Evolutionary conservation across 805 yeast genomes (phyloP).

Genomic region (Scheffersomyces amazonensis): DNA sequence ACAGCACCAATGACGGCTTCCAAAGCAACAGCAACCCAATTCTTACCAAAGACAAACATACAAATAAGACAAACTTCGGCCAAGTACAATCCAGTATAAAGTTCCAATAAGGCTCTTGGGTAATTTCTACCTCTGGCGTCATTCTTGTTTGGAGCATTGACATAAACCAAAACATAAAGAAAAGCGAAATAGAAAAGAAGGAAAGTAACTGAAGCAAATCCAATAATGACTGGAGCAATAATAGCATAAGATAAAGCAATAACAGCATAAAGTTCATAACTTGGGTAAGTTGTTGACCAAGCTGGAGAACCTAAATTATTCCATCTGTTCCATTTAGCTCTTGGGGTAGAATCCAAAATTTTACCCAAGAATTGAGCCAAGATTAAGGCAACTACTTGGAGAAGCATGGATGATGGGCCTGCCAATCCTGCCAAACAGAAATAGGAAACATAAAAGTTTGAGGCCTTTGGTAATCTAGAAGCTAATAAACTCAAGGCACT

Average conservation of each 20-base stretch:
- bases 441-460: constrained; percentile 86
- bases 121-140: constrained; percentile 75
- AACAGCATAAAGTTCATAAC: constrained; percentile 68
- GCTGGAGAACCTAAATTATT: constrained; percentile 61
- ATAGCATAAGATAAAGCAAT: constrained; percentile 74
- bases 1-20: constrained; percentile 59
- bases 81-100: constrained; percentile 68
- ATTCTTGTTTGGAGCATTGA: constrained; percentile 48
- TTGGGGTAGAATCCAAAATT: constrained; percentile 81
- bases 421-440: constrained; percentile 79
- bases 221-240: constrained; percentile 70
- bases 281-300: constrained; percentile 84
- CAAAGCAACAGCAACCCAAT: constrained; percentile 75
- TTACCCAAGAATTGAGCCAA: constrained; percentile 69
- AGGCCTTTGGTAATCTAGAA: constrained; percentile 77
- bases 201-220: constrained; percentile 62
- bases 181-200: constrained; percentile 58
- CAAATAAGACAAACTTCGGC: constrained; percentile 70
- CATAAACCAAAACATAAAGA: constrained; percentile 63
- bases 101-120: constrained; percentile 68
- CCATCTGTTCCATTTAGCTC: constrained; percentile 84
- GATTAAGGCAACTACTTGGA: constrained; percentile 72
- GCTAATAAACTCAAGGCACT: constrained; percentile 75
- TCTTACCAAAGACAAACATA: constrained; percentile 70
- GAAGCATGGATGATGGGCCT: constrained; percentile 68